phyloP scores from a whole-genome alignment of 139 green algal genomes.

The Zygnema circumcarinatum region DNA sequence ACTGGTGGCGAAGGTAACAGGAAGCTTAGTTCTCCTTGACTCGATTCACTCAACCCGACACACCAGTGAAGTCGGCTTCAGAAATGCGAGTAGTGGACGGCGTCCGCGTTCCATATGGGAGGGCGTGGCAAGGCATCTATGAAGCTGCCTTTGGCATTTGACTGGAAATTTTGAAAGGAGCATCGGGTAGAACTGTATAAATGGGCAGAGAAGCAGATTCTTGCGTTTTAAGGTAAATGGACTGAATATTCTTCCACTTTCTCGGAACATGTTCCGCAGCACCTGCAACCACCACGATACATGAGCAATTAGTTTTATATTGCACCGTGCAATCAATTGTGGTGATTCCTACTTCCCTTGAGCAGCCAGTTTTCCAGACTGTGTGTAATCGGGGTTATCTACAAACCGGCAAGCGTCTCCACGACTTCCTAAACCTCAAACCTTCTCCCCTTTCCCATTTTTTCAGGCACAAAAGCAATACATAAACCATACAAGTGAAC shows the following conservation, averaged over 20 bases:
- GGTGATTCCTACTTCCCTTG: too few relatives aligned
- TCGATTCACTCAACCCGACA: too few relatives aligned
- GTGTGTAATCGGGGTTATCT: too few relatives aligned
- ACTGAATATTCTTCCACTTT: conserved; percentile 52
- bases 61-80: background rate
- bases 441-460: too few relatives aligned
- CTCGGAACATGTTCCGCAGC: conserved; percentile 18
- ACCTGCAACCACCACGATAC: too few relatives aligned
- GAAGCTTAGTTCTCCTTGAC: background rate
- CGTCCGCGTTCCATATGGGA: background rate
- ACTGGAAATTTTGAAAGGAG: conserved; percentile 31
- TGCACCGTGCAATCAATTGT: too few relatives aligned
- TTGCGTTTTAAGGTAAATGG: conserved; percentile 38
- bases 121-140: too few relatives aligned
- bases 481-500: background rate
- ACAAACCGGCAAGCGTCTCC: too few relatives aligned
- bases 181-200: conserved; percentile 29
- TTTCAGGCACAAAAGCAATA: too few relatives aligned
- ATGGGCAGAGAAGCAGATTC: conserved; percentile 43
- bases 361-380: too few relatives aligned
- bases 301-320: too few relatives aligned
- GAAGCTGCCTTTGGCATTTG: background rate
- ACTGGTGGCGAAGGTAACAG: background rate
- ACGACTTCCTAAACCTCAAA: too few relatives aligned
- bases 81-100: background rate